phyloP scores from a whole-genome alignment of 768 basidiomycete genomes.

The Pleurotus pulmonarius region DNA sequence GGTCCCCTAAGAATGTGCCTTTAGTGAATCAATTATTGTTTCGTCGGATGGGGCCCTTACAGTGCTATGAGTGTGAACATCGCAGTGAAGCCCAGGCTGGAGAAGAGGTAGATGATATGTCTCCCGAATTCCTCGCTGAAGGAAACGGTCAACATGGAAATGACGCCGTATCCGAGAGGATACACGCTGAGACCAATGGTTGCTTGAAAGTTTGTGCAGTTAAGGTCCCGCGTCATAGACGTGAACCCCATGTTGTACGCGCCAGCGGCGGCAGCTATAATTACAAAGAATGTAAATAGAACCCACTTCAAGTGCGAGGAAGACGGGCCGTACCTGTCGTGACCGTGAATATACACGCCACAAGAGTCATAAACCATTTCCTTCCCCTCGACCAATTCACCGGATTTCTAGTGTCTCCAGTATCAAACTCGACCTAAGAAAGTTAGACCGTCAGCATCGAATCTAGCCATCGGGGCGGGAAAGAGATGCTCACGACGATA shows the following conservation, averaged over 20 bases:
- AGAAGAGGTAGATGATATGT: slow-evolving; percentile 53
- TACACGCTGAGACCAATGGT: slow-evolving; percentile 50
- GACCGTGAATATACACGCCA: slow-evolving; percentile 28
- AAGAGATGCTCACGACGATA: neutral
- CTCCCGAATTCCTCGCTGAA: slow-evolving; percentile 75
- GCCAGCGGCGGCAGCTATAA: slow-evolving; percentile 43
- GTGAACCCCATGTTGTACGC: slow-evolving; percentile 53
- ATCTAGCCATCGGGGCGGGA: neutral
- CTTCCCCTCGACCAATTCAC: slow-evolving; percentile 29
- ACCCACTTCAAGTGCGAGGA: too few species aligned
- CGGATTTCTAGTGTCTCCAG: slow-evolving; percentile 33
- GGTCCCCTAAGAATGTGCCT: slow-evolving; percentile 25
- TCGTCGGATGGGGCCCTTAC: slow-evolving; percentile 21
- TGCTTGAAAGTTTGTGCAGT: slow-evolving; percentile 41
- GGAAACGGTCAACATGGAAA: slow-evolving; percentile 64
- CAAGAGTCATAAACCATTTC: slow-evolving; percentile 43
- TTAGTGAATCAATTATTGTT: too few species aligned
- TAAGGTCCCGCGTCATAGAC: slow-evolving; percentile 51
- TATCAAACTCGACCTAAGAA: slow-evolving; percentile 32
- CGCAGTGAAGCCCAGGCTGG: slow-evolving; percentile 42
- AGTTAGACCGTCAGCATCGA: neutral
- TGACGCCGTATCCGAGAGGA: slow-evolving; percentile 56
- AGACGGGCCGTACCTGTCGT: slow-evolving; percentile 22
- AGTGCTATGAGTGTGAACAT: slow-evolving; percentile 47
- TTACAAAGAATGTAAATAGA: neutral